Percentiles rank a stretch among this genome's conserved stretches.
phyloP scores from a whole-genome alignment of 2,329 filamentous ascomycete species.

The Aciculosporium take region DNA sequence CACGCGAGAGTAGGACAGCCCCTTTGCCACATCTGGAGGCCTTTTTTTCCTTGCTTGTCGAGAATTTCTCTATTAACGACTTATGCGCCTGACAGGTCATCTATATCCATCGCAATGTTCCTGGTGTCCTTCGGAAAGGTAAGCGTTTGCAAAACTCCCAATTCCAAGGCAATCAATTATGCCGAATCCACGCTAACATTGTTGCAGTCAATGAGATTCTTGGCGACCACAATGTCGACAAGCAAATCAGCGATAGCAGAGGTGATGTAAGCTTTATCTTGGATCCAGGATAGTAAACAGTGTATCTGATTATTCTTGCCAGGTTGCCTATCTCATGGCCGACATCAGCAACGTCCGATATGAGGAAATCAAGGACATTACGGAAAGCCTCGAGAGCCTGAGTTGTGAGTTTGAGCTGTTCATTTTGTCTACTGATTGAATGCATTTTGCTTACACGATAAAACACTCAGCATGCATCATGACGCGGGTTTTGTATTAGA shows the following conservation, averaged over 20 bases:
- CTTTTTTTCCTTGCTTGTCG: neutral
- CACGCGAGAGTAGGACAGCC: constrained; percentile 55
- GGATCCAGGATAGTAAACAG: neutral
- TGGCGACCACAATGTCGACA: constrained; percentile 92
- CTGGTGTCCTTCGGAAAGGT: constrained; percentile 81
- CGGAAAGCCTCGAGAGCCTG: constrained; percentile 66
- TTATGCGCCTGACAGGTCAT: constrained; percentile 43
- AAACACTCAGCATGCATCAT: constrained; percentile 24
- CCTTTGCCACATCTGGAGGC: neutral
- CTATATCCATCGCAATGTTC: constrained; percentile 93
- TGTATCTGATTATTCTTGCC: neutral
- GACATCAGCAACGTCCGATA: constrained; percentile 81
- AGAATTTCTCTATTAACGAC: constrained; percentile 7
- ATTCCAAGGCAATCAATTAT: neutral
- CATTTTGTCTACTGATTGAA: neutral
- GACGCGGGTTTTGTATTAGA: constrained; percentile 33
- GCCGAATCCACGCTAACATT: neutral
- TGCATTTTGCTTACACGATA: neutral
- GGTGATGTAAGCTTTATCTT: constrained; percentile 50
- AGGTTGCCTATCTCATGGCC: constrained; percentile 91
- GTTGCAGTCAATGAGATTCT: constrained; percentile 77
- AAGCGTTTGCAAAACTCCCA: constrained; percentile 10
- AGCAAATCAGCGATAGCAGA: constrained; percentile 93
- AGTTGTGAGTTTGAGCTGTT: constrained; percentile 45
- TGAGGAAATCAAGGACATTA: constrained; percentile 72